A percentile compares a stretch with the other conserved stretches of the same genome.
These are phyloP conservation scores for Byssochlamys sp. DNA, from an alignment of 2,329 filamentous ascomycete species.

Conservation along the genomic window DNA sequence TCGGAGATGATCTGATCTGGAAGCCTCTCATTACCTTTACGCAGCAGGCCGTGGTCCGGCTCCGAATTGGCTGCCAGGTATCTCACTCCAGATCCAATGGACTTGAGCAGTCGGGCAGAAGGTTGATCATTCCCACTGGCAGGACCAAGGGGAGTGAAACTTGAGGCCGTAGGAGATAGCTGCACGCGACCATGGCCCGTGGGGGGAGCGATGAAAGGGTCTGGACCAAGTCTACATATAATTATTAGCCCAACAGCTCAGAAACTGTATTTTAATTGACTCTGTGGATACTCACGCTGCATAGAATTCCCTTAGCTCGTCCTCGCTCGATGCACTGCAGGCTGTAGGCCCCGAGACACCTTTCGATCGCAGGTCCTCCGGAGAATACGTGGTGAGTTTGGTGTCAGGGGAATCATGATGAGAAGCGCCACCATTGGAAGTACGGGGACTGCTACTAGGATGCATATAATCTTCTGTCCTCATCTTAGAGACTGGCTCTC, in stretches of 20 bases:
- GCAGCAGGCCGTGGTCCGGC: conserved; percentile 8
- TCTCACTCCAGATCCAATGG: conserved; percentile 9
- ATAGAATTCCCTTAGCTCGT: conserved; percentile 11
- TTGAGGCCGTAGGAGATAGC: conserved; percentile 55
- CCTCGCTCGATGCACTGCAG: conserved; percentile 8
- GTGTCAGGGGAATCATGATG: conserved; percentile 57
- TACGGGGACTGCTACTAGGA: conserved; percentile 28
- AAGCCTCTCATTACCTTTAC: conserved; percentile 3
- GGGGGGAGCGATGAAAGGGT: conserved; percentile 20
- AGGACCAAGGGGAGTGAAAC: conserved; percentile 47
- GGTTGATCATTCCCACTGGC: conserved; percentile 6
- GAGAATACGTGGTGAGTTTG: conserved; percentile 54
- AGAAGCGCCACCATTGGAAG: conserved; percentile 45
- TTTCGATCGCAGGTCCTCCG: conserved; percentile 45
- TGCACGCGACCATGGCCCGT: conserved; percentile 18
- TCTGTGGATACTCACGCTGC: conserved; percentile 12
- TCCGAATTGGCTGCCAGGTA: conserved; percentile 15
- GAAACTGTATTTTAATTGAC: neutral
- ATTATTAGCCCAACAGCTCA: conserved; percentile 3
- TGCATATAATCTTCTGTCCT: conserved; percentile 17
- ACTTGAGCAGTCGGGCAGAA: conserved; percentile 5
- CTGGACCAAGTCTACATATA: conserved; percentile 12
- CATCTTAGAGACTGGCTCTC: conserved; percentile 10
- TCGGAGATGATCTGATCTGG: conserved; percentile 8
- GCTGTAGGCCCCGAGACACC: conserved; percentile 12